Evolutionary conservation across 768 basidiomycete species (phyloP).

Genomic region (Amanita phalloides): DNA sequence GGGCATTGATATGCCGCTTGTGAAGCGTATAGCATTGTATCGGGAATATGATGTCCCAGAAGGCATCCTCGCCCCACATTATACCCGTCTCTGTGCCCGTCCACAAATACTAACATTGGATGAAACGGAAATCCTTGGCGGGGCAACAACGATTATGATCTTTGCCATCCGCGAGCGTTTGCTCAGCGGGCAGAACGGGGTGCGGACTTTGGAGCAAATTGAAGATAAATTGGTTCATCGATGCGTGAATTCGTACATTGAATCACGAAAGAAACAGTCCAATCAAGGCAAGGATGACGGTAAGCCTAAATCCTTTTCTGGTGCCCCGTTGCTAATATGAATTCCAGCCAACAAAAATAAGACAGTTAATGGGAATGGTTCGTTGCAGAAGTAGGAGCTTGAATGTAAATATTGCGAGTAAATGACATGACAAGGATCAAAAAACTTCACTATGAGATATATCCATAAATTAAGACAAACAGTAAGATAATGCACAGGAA

Average conservation of each 20-base stretch:
- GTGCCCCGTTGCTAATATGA: background rate
- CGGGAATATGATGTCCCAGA: slow-evolving; percentile 37
- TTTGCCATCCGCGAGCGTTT: slow-evolving; percentile 39
- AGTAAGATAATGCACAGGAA: background rate
- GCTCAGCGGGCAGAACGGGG: slow-evolving; percentile 13
- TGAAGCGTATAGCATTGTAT: slow-evolving; percentile 36
- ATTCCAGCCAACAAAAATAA: background rate
- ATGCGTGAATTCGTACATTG: background rate
- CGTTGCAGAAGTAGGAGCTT: too few species aligned
- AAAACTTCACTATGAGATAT: too few species aligned
- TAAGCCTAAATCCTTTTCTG: background rate
- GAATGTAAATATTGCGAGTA: too few species aligned
- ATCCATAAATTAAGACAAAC: background rate
- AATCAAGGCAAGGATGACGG: background rate
- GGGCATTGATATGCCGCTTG: background rate
- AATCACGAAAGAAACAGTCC: background rate
- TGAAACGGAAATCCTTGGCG: slow-evolving; percentile 45
- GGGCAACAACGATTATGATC: slow-evolving; percentile 39
- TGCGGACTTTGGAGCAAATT: background rate
- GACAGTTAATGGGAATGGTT: too few species aligned
- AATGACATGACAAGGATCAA: too few species aligned
- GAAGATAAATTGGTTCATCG: background rate
- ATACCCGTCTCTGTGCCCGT: slow-evolving; percentile 41
- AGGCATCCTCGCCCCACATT: slow-evolving; percentile 41
- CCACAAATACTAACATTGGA: slow-evolving; percentile 37